A percentile compares a stretch with the other conserved stretches of the same genome.
phyloP scores from a whole-genome alignment of 2,329 filamentous ascomycete species.

The Trichoderma arundinaceum region DNA sequence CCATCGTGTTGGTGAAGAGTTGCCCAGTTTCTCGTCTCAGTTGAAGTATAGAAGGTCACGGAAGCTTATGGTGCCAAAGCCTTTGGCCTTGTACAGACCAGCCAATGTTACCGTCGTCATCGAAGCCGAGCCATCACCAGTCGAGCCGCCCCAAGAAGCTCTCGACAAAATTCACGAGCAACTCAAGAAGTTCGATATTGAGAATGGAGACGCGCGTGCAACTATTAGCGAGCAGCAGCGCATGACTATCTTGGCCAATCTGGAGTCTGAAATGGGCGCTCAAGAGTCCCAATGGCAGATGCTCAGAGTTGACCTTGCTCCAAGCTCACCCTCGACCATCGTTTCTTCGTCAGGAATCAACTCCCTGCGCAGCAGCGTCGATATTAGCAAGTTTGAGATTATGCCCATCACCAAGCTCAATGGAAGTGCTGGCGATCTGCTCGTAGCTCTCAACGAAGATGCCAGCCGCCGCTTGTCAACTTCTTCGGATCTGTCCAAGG shows the following conservation, averaged over 20 bases:
- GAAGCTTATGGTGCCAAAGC: conserved; percentile 62
- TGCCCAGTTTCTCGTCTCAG: conserved; percentile 63
- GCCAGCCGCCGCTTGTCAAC: conserved; percentile 4
- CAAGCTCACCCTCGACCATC: conserved; percentile 58
- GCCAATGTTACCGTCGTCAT: conserved; percentile 53
- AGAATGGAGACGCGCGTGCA: conserved; percentile 41
- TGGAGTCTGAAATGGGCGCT: conserved; percentile 66
- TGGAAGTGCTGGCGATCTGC: neutral
- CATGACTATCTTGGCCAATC: conserved; percentile 59
- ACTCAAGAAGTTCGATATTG: conserved; percentile 55
- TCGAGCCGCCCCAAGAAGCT: conserved; percentile 58
- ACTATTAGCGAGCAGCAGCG: conserved; percentile 50
- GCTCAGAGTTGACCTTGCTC: conserved; percentile 59
- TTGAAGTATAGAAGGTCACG: conserved; percentile 52
- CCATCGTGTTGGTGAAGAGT: conserved; percentile 62
- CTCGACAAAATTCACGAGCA: conserved; percentile 59
- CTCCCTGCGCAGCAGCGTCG: conserved; percentile 35
- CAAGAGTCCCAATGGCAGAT: conserved; percentile 66
- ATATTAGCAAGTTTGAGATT: conserved; percentile 16
- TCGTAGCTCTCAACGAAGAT: neutral
- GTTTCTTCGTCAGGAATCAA: conserved; percentile 39
- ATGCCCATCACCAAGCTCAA: conserved; percentile 19
- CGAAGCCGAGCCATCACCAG: conserved; percentile 56
- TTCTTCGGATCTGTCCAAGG: neutral
- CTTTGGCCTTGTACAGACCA: conserved; percentile 56